These are phyloP conservation scores for Cladosporium sp. DNA, from an alignment of 2,329 filamentous ascomycete genomes.

Conservation along the genomic window DNA sequence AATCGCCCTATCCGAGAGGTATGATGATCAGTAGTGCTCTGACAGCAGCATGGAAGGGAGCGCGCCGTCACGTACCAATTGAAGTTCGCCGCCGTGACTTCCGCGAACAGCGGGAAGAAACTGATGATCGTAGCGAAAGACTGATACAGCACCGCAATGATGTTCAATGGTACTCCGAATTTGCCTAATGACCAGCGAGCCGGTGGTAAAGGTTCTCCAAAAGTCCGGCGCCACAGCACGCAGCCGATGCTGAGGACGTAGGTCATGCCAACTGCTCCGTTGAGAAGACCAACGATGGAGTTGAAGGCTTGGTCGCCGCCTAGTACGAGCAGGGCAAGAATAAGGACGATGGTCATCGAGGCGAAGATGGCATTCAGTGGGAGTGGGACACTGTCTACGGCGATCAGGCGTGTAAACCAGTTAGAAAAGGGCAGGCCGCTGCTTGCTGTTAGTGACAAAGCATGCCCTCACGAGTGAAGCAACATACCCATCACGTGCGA, in stretches of 20 bases:
- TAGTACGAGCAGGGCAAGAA: background rate
- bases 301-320: background rate
- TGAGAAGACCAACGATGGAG: constrained; percentile 1
- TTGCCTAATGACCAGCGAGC: constrained; percentile 23
- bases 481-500: constrained; percentile 32
- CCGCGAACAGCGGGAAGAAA: constrained; percentile 18
- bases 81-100: constrained; percentile 14
- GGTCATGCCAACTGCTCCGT: constrained; percentile 34
- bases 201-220: constrained; percentile 16
- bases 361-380: constrained; percentile 37
- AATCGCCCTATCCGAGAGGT: constrained; percentile 10
- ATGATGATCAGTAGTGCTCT: too few relatives aligned
- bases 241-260: constrained; percentile 36
- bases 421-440: background rate
- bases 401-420: background rate
- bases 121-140: constrained; percentile 11
- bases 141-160: constrained; percentile 29
- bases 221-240: background rate
- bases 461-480: too few relatives aligned
- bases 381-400: background rate
- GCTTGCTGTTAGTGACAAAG: background rate
- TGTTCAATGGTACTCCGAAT: constrained; percentile 17
- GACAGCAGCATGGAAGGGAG: too few relatives aligned
- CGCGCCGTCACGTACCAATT: constrained; percentile 14
- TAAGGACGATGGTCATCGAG: background rate